phyloP scores from a whole-genome alignment of 805 yeast species.

The Monosporozyma aerobia region DNA sequence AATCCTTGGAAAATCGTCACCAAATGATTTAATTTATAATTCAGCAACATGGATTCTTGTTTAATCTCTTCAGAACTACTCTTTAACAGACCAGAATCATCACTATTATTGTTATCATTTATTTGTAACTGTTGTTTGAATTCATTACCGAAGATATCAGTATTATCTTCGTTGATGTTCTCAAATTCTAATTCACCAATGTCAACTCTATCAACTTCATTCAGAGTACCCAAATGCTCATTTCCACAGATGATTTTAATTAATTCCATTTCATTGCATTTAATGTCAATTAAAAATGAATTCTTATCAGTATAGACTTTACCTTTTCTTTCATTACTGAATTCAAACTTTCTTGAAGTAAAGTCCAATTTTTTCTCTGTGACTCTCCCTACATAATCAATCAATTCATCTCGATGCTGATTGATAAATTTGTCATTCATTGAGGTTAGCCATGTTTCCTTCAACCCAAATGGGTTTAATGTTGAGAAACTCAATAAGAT shows the following conservation, averaged over 20 bases:
- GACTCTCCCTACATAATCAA: slow-evolving; percentile 62
- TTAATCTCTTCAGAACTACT: slow-evolving; percentile 12
- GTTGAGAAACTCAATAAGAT: slow-evolving; percentile 71
- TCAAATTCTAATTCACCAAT: slow-evolving; percentile 29
- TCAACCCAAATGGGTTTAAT: slow-evolving; percentile 62
- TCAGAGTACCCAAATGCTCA: not conserved
- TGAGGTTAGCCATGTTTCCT: slow-evolving; percentile 69
- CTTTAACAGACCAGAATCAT: not conserved
- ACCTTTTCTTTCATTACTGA: slow-evolving; percentile 36
- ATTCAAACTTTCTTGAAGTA: slow-evolving; percentile 45
- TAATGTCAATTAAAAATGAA: slow-evolving; percentile 62
- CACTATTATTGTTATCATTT: slow-evolving; percentile 7
- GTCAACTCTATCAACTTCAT: slow-evolving; percentile 1
- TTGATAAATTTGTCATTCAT: slow-evolving; percentile 58
- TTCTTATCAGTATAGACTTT: slow-evolving; percentile 19
- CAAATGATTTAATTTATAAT: slow-evolving; percentile 17
- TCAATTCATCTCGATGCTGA: slow-evolving; percentile 46
- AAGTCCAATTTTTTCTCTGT: slow-evolving; percentile 64
- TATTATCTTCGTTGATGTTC: slow-evolving; percentile 24
- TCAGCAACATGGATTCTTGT: slow-evolving; percentile 19
- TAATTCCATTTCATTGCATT: slow-evolving; percentile 50
- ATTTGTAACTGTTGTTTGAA: slow-evolving; percentile 15
- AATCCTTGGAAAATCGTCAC: slow-evolving; percentile 19
- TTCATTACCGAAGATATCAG: slow-evolving; percentile 26
- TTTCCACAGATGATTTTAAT: slow-evolving; percentile 27